Evolutionary conservation across 1,139 yeast species (phyloP).

Genomic region (Suhomyces bokatorum): DNA sequence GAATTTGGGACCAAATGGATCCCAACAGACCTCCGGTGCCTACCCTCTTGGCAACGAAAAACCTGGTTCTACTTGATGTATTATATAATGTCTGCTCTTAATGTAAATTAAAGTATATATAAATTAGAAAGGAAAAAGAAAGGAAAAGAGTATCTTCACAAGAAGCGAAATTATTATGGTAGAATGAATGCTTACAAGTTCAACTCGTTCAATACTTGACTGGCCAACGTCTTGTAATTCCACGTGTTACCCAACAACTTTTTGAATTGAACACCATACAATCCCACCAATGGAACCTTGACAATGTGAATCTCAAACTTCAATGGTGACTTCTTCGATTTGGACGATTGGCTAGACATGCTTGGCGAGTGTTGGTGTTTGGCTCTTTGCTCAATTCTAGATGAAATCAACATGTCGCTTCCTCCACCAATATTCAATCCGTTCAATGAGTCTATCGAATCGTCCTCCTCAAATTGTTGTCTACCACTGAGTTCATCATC

Average conservation of each 20-base stretch:
- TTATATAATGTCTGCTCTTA: neutral
- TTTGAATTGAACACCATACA: constrained; percentile 94
- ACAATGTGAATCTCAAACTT: constrained; percentile 92
- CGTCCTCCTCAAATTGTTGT: constrained; percentile 41
- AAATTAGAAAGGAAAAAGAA: constrained; percentile 2
- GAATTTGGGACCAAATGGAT: neutral
- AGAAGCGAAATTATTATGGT: neutral
- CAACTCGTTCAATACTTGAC: constrained; percentile 77
- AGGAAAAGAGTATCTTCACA: neutral
- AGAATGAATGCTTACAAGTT: constrained; percentile 45
- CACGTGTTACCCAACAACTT: constrained; percentile 92
- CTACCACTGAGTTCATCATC: constrained; percentile 27
- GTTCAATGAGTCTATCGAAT: constrained; percentile 64
- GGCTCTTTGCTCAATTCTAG: constrained; percentile 56
- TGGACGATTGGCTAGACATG: constrained; percentile 23
- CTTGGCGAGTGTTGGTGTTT: constrained; percentile 35
- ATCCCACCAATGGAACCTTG: constrained; percentile 85
- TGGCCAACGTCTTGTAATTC: constrained; percentile 92
- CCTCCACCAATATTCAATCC: constrained; percentile 53
- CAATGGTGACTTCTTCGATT: constrained; percentile 50
- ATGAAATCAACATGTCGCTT: constrained; percentile 65
- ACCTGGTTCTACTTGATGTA: neutral
- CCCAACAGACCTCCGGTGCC: neutral
- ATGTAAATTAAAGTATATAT: constrained; percentile 5
- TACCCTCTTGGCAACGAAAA: too few species aligned